Percentiles rank a stretch among this genome's conserved stretches.
Conservation (phyloP, 306 rosid species). For the Neltuma alba region DNA sequence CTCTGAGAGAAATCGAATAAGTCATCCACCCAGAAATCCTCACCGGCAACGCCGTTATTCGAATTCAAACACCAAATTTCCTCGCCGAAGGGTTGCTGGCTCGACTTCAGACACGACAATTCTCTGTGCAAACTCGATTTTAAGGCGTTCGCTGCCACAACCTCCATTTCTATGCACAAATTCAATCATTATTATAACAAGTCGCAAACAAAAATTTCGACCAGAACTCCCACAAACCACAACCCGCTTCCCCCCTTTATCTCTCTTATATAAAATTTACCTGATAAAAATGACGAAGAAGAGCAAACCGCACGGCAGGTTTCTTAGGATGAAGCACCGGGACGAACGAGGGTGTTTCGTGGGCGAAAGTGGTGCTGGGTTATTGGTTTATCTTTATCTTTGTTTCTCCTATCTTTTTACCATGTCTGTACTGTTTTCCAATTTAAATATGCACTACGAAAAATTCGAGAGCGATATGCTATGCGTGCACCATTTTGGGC, state of each 20-base stretch:
- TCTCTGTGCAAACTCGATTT: conserved; percentile 71
- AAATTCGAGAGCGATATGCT: conserved; percentile 22
- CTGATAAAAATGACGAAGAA: conserved; percentile 37
- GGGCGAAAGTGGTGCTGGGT: conserved; percentile 51
- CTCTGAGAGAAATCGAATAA: conserved; percentile 71
- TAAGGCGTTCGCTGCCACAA: conserved; percentile 67
- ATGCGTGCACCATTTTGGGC: conserved; percentile 53
- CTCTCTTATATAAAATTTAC: conserved; percentile 32
- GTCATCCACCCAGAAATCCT: conserved; percentile 84
- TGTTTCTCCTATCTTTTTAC: conserved; percentile 14
- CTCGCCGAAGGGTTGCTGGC: conserved; percentile 47
- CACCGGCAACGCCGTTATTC: conserved; percentile 50
- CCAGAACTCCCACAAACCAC: neutral
- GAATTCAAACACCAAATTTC: conserved; percentile 46
- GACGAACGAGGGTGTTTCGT: conserved; percentile 41
- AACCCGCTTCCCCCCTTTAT: neutral
- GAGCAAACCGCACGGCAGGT: conserved; percentile 34
- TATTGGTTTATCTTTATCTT: conserved; percentile 47
- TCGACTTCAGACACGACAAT: conserved; percentile 41
- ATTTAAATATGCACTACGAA: conserved; percentile 25
- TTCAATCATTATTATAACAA: conserved; percentile 22
- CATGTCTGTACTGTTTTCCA: conserved; percentile 30
- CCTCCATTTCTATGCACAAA: conserved; percentile 68
- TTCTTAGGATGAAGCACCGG: conserved; percentile 45
- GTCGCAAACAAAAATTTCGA: neutral